Evolutionary conservation across 176 grass and related monocot genomes (phyloP).

Genomic region (Carex kokanica): DNA sequence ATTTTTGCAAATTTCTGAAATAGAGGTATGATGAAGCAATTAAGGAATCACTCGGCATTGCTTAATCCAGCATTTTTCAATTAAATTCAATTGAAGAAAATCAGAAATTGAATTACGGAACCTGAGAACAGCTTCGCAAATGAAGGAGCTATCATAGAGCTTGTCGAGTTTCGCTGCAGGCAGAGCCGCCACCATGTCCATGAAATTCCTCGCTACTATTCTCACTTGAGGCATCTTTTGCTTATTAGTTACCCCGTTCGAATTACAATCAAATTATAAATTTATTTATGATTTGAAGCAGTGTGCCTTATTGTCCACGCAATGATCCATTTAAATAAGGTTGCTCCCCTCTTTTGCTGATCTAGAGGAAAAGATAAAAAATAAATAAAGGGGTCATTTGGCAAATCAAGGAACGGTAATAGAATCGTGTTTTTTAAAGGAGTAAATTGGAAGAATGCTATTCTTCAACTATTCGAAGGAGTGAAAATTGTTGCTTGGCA

Average conservation of each 20-base stretch:
- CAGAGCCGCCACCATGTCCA: constrained; percentile 92
- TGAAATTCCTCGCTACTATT: constrained; percentile 86
- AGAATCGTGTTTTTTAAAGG: background rate
- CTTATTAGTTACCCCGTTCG: background rate
- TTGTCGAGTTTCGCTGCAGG: constrained; percentile 68
- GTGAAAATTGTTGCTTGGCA: background rate
- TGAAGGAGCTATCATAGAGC: constrained; percentile 84
- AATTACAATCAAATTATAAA: background rate
- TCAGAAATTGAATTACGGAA: background rate
- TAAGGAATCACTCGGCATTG: background rate
- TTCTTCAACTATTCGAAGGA: background rate
- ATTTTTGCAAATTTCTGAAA: background rate
- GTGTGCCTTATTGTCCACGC: background rate
- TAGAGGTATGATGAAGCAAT: background rate
- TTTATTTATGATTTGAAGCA: background rate
- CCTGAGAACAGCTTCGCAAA: constrained; percentile 93
- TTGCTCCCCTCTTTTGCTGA: background rate
- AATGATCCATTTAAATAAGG: background rate
- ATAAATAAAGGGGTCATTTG: background rate
- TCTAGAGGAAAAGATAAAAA: background rate
- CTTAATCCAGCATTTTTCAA: background rate
- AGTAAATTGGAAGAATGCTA: background rate
- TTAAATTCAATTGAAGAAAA: background rate
- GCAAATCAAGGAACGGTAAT: background rate
- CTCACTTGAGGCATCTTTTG: constrained; percentile 83